Conservation (phyloP, 2,329 filamentous ascomycete genomes). For the Diaporthe vexans region DNA sequence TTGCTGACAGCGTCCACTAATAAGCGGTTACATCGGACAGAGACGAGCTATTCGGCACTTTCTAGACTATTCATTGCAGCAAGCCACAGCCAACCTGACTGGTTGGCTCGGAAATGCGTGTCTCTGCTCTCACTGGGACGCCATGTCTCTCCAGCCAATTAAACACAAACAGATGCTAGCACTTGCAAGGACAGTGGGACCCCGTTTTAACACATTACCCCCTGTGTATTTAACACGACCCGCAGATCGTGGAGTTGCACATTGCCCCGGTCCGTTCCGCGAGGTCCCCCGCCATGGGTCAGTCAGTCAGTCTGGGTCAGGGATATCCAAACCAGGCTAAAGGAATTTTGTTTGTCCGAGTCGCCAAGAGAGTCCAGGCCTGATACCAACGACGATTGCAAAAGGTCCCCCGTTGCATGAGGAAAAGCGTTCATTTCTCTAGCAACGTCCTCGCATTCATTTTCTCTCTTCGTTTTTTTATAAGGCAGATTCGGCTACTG, state of each 20-base stretch:
- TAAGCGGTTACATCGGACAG: not conserved
- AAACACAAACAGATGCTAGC: conserved; percentile 4
- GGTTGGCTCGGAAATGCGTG: conserved; percentile 4
- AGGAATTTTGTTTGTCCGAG: conserved; percentile 23
- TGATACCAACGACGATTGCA: not conserved
- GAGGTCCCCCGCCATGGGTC: no score
- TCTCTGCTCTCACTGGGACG: conserved; percentile 22
- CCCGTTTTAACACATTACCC: no score
- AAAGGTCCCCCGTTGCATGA: not conserved
- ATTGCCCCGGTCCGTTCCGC: not conserved
- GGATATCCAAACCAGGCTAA: not conserved
- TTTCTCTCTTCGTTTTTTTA: not conserved
- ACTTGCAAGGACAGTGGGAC: not conserved
- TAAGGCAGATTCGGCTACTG: not conserved
- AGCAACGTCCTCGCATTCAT: no score
- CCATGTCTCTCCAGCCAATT: not conserved
- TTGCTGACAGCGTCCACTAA: not conserved
- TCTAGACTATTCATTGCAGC: not conserved
- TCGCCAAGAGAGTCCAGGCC: not conserved
- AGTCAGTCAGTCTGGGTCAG: not conserved
- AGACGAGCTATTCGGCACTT: conserved; percentile 14
- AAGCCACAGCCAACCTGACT: not conserved
- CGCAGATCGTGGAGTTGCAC: not conserved
- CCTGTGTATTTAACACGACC: not conserved
- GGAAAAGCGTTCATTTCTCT: not conserved